Evolutionary conservation across 768 basidiomycete genomes (phyloP).

Genomic region (Hebeloma cylindrosporum): DNA sequence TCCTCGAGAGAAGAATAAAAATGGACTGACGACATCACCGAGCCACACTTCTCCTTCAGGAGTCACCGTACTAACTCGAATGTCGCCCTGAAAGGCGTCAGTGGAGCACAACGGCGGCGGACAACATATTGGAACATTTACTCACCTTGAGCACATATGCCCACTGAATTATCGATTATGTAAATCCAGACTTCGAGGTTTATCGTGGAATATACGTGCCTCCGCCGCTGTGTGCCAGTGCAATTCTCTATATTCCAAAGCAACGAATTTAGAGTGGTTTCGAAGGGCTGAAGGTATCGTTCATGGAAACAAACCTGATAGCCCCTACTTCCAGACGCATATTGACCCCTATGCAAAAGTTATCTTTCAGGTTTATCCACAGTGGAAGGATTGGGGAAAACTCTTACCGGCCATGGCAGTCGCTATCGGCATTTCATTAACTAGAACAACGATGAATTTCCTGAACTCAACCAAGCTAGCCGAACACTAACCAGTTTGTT

Average conservation of each 20-base stretch:
- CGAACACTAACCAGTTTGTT: constrained; percentile 50
- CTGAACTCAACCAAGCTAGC: not conserved
- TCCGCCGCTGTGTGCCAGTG: constrained; percentile 58
- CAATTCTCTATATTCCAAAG: constrained; percentile 38
- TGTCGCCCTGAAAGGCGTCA: constrained; percentile 35
- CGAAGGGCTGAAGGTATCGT: not conserved
- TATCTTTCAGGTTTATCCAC: no score
- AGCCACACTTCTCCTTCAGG: constrained; percentile 52
- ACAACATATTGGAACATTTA: not conserved
- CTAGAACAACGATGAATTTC: constrained; percentile 26
- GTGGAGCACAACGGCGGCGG: not conserved
- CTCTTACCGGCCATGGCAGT: constrained; percentile 36
- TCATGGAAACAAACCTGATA: constrained; percentile 36
- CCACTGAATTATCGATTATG: constrained; percentile 35
- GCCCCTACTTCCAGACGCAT: constrained; percentile 58
- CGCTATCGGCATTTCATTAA: constrained; percentile 48
- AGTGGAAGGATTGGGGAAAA: not conserved
- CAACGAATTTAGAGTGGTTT: constrained; percentile 11
- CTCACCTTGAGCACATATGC: constrained; percentile 49
- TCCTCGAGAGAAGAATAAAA: not conserved
- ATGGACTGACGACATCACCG: constrained; percentile 47
- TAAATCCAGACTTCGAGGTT: not conserved
- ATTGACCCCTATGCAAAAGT: constrained; percentile 43
- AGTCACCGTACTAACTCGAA: constrained; percentile 51
- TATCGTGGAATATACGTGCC: constrained; percentile 21